A percentile compares a stretch with the other conserved stretches of the same genome.
These are phyloP conservation scores for Plenodomus lindquistii DNA, from an alignment of 2,329 filamentous ascomycete species.

Conservation along the genomic window DNA sequence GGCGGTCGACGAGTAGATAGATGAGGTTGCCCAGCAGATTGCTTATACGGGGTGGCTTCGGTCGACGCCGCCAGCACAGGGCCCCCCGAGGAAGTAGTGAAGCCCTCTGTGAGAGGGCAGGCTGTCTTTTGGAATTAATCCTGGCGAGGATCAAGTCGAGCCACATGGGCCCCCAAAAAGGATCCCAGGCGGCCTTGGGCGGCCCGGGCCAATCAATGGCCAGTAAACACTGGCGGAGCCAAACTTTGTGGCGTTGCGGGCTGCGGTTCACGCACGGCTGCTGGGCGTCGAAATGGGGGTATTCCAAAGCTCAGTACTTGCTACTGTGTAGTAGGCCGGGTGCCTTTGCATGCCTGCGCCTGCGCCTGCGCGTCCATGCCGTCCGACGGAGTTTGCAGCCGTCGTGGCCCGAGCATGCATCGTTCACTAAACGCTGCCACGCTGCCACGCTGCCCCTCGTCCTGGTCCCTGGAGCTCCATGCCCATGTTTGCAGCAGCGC, in stretches of 20 bases:
- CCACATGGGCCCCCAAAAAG: constrained; percentile 26
- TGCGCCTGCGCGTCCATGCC: neutral
- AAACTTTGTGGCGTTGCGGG: constrained; percentile 26
- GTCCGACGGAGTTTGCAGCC: neutral
- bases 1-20: constrained; percentile 6
- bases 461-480: constrained; percentile 29
- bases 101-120: constrained; percentile 18
- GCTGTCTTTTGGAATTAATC: constrained; percentile 30
- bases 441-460: too few species aligned
- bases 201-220: constrained; percentile 25
- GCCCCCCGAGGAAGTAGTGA: constrained; percentile 28
- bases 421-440: too few species aligned
- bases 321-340: too few species aligned
- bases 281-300: constrained; percentile 10
- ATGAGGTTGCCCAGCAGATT: constrained; percentile 16
- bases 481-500: too few species aligned
- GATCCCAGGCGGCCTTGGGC: constrained; percentile 16
- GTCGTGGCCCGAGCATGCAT: too few species aligned
- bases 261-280: constrained; percentile 8
- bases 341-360: neutral
- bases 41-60: constrained; percentile 32
- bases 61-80: constrained; percentile 30
- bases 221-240: constrained; percentile 11
- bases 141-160: constrained; percentile 37
- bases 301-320: constrained; percentile 10